Evolutionary conservation across 2,329 filamentous ascomycete species (phyloP).

Genomic region (Sphaerulina populicola): DNA sequence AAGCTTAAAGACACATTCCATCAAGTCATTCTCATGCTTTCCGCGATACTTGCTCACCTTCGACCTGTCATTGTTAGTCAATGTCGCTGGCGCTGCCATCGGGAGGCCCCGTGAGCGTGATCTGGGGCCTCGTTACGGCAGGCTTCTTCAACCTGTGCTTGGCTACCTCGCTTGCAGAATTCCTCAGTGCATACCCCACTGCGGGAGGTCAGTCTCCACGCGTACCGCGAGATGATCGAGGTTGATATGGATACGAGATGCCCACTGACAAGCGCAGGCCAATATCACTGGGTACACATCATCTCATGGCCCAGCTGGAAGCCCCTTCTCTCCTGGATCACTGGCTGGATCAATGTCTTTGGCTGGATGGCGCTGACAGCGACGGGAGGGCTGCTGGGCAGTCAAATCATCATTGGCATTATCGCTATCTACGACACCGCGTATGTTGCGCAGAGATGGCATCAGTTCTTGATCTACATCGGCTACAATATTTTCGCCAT

Average conservation of each 20-base stretch:
- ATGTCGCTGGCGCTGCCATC: slow-evolving; percentile 57
- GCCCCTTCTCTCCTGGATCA: slow-evolving; percentile 58
- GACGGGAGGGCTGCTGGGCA: slow-evolving; percentile 59
- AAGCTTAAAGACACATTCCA: too few species aligned
- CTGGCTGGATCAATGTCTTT: slow-evolving; percentile 65
- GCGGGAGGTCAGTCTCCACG: slow-evolving; percentile 26
- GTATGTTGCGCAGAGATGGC: slow-evolving; percentile 55
- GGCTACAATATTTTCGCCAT: slow-evolving; percentile 55
- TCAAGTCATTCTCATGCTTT: too few species aligned
- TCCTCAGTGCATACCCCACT: slow-evolving; percentile 47
- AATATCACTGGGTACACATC: slow-evolving; percentile 66
- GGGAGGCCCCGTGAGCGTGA: slow-evolving; percentile 61
- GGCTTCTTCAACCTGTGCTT: slow-evolving; percentile 62
- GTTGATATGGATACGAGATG: neutral
- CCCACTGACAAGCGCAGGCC: slow-evolving; percentile 11
- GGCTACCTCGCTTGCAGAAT: slow-evolving; percentile 62
- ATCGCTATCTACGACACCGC: slow-evolving; percentile 53
- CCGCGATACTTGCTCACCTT: too few species aligned
- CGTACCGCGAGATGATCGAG: neutral
- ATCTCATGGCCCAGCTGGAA: slow-evolving; percentile 54
- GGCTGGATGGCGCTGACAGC: slow-evolving; percentile 62
- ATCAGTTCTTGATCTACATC: slow-evolving; percentile 66
- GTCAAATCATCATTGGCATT: slow-evolving; percentile 57
- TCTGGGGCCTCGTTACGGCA: slow-evolving; percentile 57
- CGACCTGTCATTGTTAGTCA: slow-evolving; percentile 28